Conservation (phyloP, 495 filamentous ascomycete genomes). For the Parathielavia hyrcaniae region DNA sequence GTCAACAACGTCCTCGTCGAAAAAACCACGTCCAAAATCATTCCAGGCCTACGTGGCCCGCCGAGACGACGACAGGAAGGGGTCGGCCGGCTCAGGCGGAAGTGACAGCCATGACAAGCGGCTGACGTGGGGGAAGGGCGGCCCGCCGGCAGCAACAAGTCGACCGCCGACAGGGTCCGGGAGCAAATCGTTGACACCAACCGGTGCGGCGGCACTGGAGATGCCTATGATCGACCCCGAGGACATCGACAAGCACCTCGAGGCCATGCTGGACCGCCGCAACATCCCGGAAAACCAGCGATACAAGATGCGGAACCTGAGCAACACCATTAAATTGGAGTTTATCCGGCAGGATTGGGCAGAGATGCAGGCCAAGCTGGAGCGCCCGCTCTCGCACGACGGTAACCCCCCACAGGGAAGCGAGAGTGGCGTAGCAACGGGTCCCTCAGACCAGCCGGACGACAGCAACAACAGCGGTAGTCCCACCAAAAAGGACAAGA, state of each 20-base stretch:
- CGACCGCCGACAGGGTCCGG: constrained; percentile 16
- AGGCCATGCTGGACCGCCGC: constrained; percentile 68
- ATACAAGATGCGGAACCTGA: constrained; percentile 85
- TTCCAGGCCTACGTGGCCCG: constrained; percentile 23
- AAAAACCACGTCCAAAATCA: constrained; percentile 30
- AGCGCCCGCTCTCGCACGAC: constrained; percentile 32
- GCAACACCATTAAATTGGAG: constrained; percentile 85
- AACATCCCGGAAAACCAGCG: constrained; percentile 92
- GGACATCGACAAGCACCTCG: constrained; percentile 51
- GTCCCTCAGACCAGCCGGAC: constrained; percentile 18
- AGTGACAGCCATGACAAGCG: constrained; percentile 19
- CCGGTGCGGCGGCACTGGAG: constrained; percentile 5
- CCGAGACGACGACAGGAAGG: constrained; percentile 14
- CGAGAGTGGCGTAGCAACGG: constrained; percentile 12
- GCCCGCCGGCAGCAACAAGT: constrained; percentile 9
- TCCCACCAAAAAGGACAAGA: constrained; percentile 48
- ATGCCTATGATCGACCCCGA: constrained; percentile 38
- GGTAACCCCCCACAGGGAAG: not conserved
- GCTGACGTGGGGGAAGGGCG: constrained; percentile 26
- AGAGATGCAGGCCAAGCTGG: constrained; percentile 47
- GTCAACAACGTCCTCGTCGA: not conserved
- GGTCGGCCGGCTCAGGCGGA: constrained; percentile 2
- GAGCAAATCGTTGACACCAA: constrained; percentile 32
- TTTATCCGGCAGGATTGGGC: constrained; percentile 85
- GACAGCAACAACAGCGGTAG: constrained; percentile 22